Evolutionary conservation across 495 filamentous ascomycete genomes (phyloP).

Genomic region (Sabuloglossum arenarium): DNA sequence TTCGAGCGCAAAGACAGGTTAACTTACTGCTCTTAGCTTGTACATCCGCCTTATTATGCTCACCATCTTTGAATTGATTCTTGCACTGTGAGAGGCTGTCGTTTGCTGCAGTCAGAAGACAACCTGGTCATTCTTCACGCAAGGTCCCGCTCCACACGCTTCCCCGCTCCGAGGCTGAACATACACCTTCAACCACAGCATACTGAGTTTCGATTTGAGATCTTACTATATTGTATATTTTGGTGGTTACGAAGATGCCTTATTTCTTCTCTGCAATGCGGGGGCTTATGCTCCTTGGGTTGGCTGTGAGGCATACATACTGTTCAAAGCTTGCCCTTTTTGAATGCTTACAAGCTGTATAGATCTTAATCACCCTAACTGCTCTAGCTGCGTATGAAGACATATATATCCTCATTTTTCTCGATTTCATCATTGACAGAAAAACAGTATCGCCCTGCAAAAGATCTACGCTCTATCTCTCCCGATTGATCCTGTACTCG

Average conservation of each 20-base stretch:
- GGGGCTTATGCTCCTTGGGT: not conserved
- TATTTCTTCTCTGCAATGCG: not conserved
- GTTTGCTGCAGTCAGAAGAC: too few relatives aligned
- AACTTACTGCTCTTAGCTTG: constrained; percentile 56
- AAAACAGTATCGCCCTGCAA: constrained; percentile 4
- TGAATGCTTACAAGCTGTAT: not conserved
- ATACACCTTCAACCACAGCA: not conserved
- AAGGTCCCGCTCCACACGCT: too few relatives aligned
- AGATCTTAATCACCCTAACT: not conserved
- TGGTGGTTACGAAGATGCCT: not conserved
- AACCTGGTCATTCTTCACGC: too few relatives aligned
- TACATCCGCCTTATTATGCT: constrained; percentile 57
- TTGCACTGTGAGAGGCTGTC: too few relatives aligned
- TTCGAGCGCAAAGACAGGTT: constrained; percentile 1
- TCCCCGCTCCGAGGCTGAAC: not conserved
- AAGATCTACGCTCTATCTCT: constrained; percentile 7
- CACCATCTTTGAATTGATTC: constrained; percentile 39
- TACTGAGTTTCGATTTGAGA: not conserved
- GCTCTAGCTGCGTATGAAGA: not conserved
- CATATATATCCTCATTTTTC: not conserved
- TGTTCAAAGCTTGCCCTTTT: not conserved
- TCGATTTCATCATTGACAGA: not conserved
- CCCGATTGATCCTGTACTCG: constrained; percentile 5
- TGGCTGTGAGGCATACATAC: not conserved
- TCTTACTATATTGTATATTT: not conserved